phyloP scores from a whole-genome alignment of 148 eudicot genomes.

The Vaccinium darrowii region DNA sequence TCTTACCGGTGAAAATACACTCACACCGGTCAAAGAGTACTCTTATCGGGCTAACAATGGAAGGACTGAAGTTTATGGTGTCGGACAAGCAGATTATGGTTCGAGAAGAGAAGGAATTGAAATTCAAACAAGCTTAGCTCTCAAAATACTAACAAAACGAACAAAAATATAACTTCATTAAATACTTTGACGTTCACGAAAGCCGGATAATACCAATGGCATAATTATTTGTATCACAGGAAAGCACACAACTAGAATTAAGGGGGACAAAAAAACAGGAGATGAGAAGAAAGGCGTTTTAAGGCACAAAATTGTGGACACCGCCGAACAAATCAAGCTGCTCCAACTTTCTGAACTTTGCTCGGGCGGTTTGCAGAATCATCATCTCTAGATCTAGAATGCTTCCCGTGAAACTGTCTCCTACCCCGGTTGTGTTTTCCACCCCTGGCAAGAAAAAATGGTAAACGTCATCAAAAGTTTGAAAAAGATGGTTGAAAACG shows the following conservation, averaged over 20 bases:
- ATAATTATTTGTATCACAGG: background rate
- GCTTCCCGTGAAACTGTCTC: slow-evolving; percentile 52
- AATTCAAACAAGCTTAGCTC: background rate
- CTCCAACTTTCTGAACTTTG: slow-evolving; percentile 58
- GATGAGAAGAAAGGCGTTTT: slow-evolving; percentile 9
- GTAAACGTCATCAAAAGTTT: background rate
- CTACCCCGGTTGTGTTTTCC: slow-evolving; percentile 61
- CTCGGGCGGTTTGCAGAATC: slow-evolving; percentile 51
- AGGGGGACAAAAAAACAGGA: background rate
- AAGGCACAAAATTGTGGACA: slow-evolving; percentile 8
- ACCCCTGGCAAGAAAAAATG: slow-evolving; percentile 50
- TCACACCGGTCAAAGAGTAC: too few species aligned
- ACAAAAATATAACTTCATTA: slow-evolving; percentile 2
- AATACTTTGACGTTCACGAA: background rate
- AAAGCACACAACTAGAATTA: background rate
- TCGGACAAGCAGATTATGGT: background rate
- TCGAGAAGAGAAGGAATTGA: background rate
- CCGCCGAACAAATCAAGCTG: slow-evolving; percentile 19
- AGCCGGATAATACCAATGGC: background rate
- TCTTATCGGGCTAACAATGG: too few species aligned
- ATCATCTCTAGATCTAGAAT: slow-evolving; percentile 52
- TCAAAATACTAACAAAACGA: background rate
- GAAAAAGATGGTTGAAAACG: background rate
- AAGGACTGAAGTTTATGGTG: background rate
- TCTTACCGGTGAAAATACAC: too few species aligned